Conservation (phyloP, 192 early-diverging fungal species). For the Rhizophagus clarus region DNA sequence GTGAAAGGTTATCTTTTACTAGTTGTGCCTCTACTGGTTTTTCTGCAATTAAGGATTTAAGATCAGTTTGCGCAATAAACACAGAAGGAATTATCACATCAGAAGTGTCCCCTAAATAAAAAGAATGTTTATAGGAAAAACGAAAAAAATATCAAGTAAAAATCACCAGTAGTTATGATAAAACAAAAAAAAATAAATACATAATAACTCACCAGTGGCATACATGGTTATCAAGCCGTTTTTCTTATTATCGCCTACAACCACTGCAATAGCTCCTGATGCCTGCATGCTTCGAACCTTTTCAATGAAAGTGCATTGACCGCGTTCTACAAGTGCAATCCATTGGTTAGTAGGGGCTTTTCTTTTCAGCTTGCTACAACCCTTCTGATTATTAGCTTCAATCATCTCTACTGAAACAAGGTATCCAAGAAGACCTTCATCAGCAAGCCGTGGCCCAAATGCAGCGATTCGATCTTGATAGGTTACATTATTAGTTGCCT, state of each 20-base stretch:
- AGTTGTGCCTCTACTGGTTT: constrained; percentile 37
- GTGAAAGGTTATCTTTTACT: constrained; percentile 46
- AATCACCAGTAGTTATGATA: not conserved
- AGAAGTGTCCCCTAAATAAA: constrained; percentile 71
- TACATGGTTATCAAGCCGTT: constrained; percentile 89
- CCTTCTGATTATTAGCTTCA: constrained; percentile 57
- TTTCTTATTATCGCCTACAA: constrained; percentile 83
- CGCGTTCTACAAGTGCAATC: constrained; percentile 88
- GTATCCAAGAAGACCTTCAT: constrained; percentile 69
- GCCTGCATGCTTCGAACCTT: constrained; percentile 92
- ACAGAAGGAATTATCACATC: constrained; percentile 88
- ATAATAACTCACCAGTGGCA: constrained; percentile 51
- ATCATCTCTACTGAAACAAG: constrained; percentile 62
- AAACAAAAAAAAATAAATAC: constrained; percentile 1
- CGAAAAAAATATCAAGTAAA: constrained; percentile 7
- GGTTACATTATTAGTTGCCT: constrained; percentile 61
- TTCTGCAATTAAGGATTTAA: constrained; percentile 41
- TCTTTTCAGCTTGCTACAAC: constrained; percentile 53
- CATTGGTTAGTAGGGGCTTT: constrained; percentile 54
- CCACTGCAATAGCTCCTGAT: constrained; percentile 79
- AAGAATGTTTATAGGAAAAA: constrained; percentile 1
- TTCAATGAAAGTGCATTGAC: constrained; percentile 84
- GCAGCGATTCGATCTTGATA: constrained; percentile 75
- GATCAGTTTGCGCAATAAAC: constrained; percentile 76
- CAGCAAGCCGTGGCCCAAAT: constrained; percentile 79